Base-by-base conservation (phyloP, 345 rosid species). In the Salix purpurea region DNA sequence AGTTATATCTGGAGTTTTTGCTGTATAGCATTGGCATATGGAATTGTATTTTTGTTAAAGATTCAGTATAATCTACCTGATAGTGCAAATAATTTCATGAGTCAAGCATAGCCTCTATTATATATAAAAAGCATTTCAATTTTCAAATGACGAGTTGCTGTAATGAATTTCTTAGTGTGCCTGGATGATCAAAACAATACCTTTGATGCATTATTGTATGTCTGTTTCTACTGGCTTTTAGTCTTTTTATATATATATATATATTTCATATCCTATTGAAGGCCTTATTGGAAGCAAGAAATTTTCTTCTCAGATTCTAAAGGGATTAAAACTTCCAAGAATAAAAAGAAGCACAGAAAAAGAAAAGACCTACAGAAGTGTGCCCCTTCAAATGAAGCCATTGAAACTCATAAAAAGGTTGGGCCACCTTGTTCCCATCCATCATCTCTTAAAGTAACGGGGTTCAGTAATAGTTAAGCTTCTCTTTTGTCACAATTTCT, bases 251-350 rank as follows among this genome's bases (percentile, higher is more conserved):
- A 65, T 62, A 83, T 76, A 77, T 78, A 74, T 75, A 70, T 81
- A 52, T 79, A 75, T 74, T 83, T 77, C 40, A 74, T 77, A 83
- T 83, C 82, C 81, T 82, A 82, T 74, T 77, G 87, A 84, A 78
- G 77, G 82, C 80, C 81, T 82, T 78, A 78, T 67, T 73, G 73
- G 77, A 70, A 80, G 76, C 81, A 66, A 69, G 78, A 69, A 73
- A 61, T 65, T 4, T 69, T 40, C 69, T 76, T 68, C 19, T 26
- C 78, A 81, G 84, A 73, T 69, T 62, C 75, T 24, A 77, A 69
- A 62, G 80, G 67, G 28, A 61, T 64, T 28, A 73, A 73, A 81
- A 30, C 74, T 48, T 77, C 81, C 66, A 81, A 81, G 77, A 77
- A 69, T 39, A 81, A 69, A 77, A 81, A 81, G 77, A 81, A 81